Percentiles rank a stretch among this genome's conserved stretches.
phyloP scores from a whole-genome alignment of 805 yeast genomes.

The Torulaspora microellipsoides region DNA sequence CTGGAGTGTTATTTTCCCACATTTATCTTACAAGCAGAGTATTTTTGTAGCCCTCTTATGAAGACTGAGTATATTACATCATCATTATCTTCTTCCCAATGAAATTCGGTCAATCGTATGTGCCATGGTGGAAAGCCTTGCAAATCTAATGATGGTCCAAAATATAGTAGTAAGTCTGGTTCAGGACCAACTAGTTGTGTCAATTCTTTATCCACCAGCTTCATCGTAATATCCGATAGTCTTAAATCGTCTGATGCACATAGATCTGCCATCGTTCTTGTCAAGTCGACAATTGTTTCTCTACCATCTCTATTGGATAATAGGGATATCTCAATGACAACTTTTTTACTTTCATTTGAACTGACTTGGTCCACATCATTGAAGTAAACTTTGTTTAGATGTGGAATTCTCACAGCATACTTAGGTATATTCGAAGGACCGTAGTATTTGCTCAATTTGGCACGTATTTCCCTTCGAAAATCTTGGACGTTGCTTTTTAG shows the following conservation, averaged over 20 bases:
- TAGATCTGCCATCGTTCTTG: conserved; percentile 78
- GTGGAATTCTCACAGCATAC: conserved; percentile 62
- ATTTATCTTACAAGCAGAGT: conserved; percentile 77
- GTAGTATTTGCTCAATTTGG: conserved; percentile 64
- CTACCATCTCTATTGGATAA: conserved; percentile 81
- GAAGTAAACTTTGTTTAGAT: conserved; percentile 46
- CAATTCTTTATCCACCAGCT: conserved; percentile 69
- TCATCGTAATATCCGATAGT: conserved; percentile 65
- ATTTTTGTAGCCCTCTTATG: conserved; percentile 69
- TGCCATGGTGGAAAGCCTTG: conserved; percentile 99
- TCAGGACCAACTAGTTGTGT: conserved; percentile 79
- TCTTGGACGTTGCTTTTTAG: conserved; percentile 53
- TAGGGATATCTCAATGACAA: conserved; percentile 59
- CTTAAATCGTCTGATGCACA: conserved; percentile 57
- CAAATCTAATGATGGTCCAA: conserved; percentile 81
- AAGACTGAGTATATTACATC: conserved; percentile 80
- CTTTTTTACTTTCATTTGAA: conserved; percentile 32
- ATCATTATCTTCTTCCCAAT: conserved; percentile 83
- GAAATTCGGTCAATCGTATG: conserved; percentile 81
- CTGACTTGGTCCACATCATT: conserved; percentile 31
- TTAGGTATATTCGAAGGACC: conserved; percentile 66
- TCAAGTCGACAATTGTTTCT: conserved; percentile 80
- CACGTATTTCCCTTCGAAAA: conserved; percentile 50
- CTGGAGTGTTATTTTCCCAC: conserved; percentile 59
- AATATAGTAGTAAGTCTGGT: conserved; percentile 81